Percentiles rank a stretch among this genome's conserved stretches.
Conservation (phyloP, 2,329 filamentous ascomycete species). For the Ambrosiella cleistominuta region DNA sequence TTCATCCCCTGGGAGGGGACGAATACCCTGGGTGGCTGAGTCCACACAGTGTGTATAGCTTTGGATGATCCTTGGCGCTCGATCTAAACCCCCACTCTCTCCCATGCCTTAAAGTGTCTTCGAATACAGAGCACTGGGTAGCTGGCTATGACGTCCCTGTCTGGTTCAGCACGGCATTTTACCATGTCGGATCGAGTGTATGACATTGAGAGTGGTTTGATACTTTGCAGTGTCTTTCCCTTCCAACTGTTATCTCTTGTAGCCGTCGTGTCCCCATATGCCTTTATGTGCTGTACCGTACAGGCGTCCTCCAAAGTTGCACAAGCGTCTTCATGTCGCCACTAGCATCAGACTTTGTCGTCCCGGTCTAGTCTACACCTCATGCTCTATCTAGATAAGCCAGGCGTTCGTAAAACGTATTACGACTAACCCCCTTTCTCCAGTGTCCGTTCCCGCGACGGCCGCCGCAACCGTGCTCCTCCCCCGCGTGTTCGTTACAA, state of each 20-base stretch:
- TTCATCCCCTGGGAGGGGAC: conserved; percentile 39
- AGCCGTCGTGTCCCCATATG: background rate
- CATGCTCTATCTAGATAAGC: background rate
- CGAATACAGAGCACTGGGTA: background rate
- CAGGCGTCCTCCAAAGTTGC: conserved; percentile 7
- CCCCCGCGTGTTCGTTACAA: conserved; percentile 97
- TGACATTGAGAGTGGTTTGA: no score
- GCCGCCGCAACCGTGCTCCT: conserved; percentile 96
- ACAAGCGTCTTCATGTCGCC: conserved; percentile 6
- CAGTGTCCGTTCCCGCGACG: conserved; percentile 92
- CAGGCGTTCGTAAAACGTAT: background rate
- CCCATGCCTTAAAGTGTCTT: background rate
- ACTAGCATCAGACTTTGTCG: background rate
- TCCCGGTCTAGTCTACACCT: background rate
- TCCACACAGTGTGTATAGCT: conserved; percentile 10
- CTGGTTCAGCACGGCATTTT: background rate
- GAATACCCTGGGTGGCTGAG: conserved; percentile 28
- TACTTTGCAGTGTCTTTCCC: no score
- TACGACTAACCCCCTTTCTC: conserved; percentile 24
- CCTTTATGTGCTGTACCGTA: background rate
- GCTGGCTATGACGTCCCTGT: conserved; percentile 3
- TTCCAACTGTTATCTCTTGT: background rate
- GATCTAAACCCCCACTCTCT: conserved; percentile 20
- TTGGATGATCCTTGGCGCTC: conserved; percentile 44
- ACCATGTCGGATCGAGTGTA: background rate